phyloP scores from a whole-genome alignment of 2,329 filamentous ascomycete genomes.

The Thielaviopsis populi region DNA sequence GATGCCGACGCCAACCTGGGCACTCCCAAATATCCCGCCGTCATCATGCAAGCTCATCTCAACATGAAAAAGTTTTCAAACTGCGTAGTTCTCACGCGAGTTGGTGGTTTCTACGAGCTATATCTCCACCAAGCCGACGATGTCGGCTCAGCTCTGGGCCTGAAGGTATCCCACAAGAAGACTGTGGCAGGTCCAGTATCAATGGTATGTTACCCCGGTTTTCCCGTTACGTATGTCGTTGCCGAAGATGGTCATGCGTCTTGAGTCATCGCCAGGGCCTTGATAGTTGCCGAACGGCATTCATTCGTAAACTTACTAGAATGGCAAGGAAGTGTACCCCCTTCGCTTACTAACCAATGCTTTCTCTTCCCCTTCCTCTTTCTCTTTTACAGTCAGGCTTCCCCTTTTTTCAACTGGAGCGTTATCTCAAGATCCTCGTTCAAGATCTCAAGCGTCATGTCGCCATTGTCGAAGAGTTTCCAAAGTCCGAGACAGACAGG shows the following conservation, averaged over 20 bases:
- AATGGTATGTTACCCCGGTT: conserved; percentile 47
- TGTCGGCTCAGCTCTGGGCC: conserved; percentile 66
- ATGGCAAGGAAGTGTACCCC: background rate
- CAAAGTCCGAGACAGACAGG: conserved; percentile 50
- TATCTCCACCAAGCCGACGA: conserved; percentile 95
- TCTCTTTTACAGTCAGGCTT: conserved; percentile 58
- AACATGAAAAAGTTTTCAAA: conserved; percentile 87
- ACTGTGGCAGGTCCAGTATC: conserved; percentile 64
- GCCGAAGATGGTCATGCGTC: background rate
- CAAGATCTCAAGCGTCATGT: conserved; percentile 84
- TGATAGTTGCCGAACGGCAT: background rate
- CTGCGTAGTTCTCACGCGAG: conserved; percentile 79
- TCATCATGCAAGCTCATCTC: conserved; percentile 69
- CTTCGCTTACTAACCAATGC: background rate
- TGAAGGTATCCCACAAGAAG: conserved; percentile 73
- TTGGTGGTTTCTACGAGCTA: conserved; percentile 93
- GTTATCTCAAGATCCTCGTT: conserved; percentile 83
- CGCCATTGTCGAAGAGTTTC: conserved; percentile 85
- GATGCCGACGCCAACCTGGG: conserved; percentile 20
- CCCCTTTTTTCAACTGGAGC: conserved; percentile 80
- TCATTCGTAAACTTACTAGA: background rate
- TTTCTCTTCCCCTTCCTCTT: background rate
- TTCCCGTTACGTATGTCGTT: conserved; percentile 17
- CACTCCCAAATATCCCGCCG: conserved; percentile 58
- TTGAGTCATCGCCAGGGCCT: background rate